phyloP scores from a whole-genome alignment of 345 rosid genomes.

The Linum lewisii region DNA sequence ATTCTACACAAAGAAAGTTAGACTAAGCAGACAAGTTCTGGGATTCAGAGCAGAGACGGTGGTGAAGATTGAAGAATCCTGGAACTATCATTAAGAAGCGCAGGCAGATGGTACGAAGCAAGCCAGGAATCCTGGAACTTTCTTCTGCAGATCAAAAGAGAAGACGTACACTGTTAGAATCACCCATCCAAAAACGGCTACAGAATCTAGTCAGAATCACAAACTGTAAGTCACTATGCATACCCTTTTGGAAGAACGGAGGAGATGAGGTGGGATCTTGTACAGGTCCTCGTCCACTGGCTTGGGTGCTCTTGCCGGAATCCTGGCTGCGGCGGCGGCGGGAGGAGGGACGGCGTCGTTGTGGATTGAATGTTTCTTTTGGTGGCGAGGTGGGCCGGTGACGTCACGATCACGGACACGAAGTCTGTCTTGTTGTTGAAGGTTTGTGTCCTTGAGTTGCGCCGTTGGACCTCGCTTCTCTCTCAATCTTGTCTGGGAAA shows the following conservation, averaged over 20 bases:
- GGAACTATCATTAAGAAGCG: neutral
- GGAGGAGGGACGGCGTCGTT: neutral
- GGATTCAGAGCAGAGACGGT: too few species aligned
- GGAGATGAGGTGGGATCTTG: constrained; percentile 3
- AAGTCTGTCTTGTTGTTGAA: constrained; percentile 28
- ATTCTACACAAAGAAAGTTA: neutral
- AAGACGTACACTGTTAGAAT: neutral
- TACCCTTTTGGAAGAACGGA: constrained; percentile 1
- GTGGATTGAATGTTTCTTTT: constrained; percentile 8
- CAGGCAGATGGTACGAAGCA: constrained; percentile 7
- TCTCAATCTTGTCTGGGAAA: constrained; percentile 25
- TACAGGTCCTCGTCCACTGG: constrained; percentile 3
- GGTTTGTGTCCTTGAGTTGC: constrained; percentile 35
- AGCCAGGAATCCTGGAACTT: constrained; percentile 1
- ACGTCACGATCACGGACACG: too few species aligned
- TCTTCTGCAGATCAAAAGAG: neutral
- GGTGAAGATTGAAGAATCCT: too few species aligned
- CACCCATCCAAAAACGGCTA: neutral
- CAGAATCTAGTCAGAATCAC: neutral
- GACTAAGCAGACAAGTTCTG: neutral
- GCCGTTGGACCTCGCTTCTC: constrained; percentile 25
- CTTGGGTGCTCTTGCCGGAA: neutral
- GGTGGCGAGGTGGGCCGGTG: constrained; percentile 10
- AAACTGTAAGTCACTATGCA: neutral
- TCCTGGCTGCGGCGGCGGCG: neutral